Evolutionary conservation across 805 yeast genomes (phyloP), one percentile per base, ranked within the genome.

Genomic region (Hanseniaspora thailandica): DNA sequence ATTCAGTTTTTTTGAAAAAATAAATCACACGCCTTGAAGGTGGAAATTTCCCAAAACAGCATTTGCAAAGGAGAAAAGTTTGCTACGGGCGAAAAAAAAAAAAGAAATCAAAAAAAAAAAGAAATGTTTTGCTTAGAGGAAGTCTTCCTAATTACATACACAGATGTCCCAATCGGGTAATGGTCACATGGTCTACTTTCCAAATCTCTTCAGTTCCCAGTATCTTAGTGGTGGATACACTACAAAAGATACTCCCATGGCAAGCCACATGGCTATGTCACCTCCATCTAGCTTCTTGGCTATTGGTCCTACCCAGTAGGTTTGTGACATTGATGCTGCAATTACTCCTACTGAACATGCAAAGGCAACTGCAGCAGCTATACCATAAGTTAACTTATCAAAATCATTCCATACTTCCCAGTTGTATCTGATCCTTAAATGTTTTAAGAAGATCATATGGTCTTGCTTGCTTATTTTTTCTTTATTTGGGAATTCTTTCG

Each of bases 301-400:
- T 10, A 86, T 59, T 0, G 86, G 86, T 0, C 95, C 96, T 6
- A 76, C 71, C 74, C 83, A 87, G 66, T 87, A 87, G 6, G 80
- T 84, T 65, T 87, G 96, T 25, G 84, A 75, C 96, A 87, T 87
- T 6, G 95, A 95, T 20, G 86, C 69, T 2, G 84, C 86, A 0
- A 86, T 94, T 45, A 95, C 95, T 0, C 78, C 84, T 17, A 81
- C 81, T 44, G 95, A 96, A 52, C 75, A 68, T 2, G 76, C 59
- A 59, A 86, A 86, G 1, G 88, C 75, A 19, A 73, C 59, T 3
- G 81, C 67, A 0, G 95, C 83, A 1, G 95, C 95, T 47, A 71
- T 69, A 2, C 95, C 93, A 54, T 74, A 69, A 0, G 95, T 84
- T 58, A 86, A 72, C 17, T 72, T 71, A 4, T 62, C 63, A 44